Percentiles rank a stretch among this genome's conserved stretches.
phyloP scores from a whole-genome alignment of 345 rosid genomes.

The Dovyalis caffra region DNA sequence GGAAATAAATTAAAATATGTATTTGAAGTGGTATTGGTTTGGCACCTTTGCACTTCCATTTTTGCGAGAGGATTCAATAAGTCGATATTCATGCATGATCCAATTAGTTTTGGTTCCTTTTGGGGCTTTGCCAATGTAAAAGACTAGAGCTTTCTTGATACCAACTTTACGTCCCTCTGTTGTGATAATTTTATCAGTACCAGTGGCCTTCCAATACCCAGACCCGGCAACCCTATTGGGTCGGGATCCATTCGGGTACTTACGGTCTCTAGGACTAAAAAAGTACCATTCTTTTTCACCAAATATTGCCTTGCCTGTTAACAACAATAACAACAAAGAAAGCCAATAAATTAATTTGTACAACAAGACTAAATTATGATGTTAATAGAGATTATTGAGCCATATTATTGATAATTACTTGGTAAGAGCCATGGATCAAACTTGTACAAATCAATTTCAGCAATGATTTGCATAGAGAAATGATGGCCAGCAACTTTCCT shows the following conservation, averaged over 20 bases:
- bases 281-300: conserved; percentile 98
- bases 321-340: neutral
- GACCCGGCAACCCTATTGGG: conserved; percentile 94
- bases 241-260: conserved; percentile 92
- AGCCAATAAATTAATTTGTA: neutral
- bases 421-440: conserved; percentile 90
- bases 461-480: conserved; percentile 69
- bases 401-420: conserved; percentile 32
- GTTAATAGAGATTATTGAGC: too few species aligned
- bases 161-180: conserved; percentile 79
- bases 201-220: conserved; percentile 98
- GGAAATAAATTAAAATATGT: neutral
- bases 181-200: conserved; percentile 77
- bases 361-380: too few species aligned
- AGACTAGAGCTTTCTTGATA: conserved; percentile 88
- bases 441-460: conserved; percentile 86
- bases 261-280: conserved; percentile 87
- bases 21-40: too few species aligned
- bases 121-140: conserved; percentile 89
- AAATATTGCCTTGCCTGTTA: conserved; percentile 73
- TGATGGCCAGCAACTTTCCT: conserved; percentile 77
- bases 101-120: conserved; percentile 96
- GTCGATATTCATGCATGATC: conserved; percentile 99
- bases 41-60: conserved; percentile 69
- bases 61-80: conserved; percentile 54